A percentile compares a stretch with the other conserved stretches of the same genome.
Evolutionary conservation across 2,329 filamentous ascomycete genomes (phyloP).

Genomic region (Fusarium sp.): DNA sequence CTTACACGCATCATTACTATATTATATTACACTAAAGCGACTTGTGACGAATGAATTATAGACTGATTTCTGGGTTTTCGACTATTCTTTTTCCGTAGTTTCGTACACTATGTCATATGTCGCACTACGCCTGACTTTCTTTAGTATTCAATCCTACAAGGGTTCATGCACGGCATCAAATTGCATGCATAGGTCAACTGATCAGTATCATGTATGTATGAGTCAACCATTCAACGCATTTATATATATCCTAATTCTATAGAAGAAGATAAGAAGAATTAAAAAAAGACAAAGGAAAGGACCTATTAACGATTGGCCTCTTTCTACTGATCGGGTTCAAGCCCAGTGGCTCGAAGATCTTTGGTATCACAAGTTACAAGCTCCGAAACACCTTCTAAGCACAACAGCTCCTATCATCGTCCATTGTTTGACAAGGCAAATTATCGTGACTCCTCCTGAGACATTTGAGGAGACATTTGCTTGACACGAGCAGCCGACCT

Average conservation of each 20-base stretch:
- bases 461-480: slow-evolving; percentile 43
- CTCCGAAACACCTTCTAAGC: slow-evolving; percentile 19
- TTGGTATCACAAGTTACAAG: slow-evolving; percentile 32
- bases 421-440: neutral
- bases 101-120: neutral
- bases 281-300: neutral
- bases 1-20: slow-evolving; percentile 8
- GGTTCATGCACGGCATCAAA: neutral
- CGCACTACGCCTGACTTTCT: neutral
- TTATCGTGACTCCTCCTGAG: slow-evolving; percentile 33
- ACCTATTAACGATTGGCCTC: neutral
- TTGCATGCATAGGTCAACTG: neutral
- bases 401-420: neutral
- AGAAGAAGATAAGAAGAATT: neutral
- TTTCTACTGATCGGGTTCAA: slow-evolving; percentile 2
- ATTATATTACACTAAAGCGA: neutral
- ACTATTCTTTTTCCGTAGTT: neutral
- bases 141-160: neutral
- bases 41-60: neutral
- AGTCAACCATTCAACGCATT: neutral
- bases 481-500: slow-evolving; percentile 27
- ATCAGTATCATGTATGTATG: neutral
- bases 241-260: neutral
- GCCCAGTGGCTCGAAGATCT: slow-evolving; percentile 1
- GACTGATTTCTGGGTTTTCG: neutral